Conservation (phyloP, 345 rosid genomes). For the Chamaenerion angustifolium region DNA sequence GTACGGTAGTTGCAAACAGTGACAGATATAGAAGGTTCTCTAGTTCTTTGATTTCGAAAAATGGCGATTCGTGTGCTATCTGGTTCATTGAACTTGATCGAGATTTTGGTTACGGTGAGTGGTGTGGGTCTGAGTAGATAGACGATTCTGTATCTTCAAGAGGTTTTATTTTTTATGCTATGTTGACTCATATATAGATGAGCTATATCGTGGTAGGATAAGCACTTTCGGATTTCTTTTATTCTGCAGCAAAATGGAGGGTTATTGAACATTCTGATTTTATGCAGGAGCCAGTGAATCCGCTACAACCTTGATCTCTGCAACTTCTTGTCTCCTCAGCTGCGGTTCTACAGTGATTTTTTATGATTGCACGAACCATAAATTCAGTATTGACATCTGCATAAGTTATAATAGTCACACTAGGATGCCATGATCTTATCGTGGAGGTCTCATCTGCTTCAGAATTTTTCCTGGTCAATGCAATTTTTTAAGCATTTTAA, state of each 20-base stretch:
- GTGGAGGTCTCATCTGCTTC: slow-evolving; percentile 16
- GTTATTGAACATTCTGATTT: not conserved
- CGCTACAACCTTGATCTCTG: not conserved
- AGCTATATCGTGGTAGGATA: too few species aligned
- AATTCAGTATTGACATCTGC: not conserved
- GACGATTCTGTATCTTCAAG: too few species aligned
- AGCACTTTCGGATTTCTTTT: too few species aligned
- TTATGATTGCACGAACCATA: not conserved
- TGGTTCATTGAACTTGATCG: too few species aligned
- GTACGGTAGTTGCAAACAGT: not conserved
- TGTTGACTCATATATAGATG: too few species aligned
- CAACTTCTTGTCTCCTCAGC: not conserved
- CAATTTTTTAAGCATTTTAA: slow-evolving; percentile 26
- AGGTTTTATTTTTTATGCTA: too few species aligned
- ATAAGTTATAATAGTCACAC: slow-evolving; percentile 4
- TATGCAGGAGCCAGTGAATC: not conserved
- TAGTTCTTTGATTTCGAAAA: too few species aligned
- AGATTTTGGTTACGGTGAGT: too few species aligned
- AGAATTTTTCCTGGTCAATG: slow-evolving; percentile 4
- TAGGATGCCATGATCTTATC: slow-evolving; percentile 14
- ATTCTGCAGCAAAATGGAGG: too few species aligned
- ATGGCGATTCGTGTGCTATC: too few species aligned
- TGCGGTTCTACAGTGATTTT: slow-evolving; percentile 2
- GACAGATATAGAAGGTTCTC: not conserved
- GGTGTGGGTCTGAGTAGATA: too few species aligned